Evolutionary conservation across 2,329 filamentous ascomycete species (phyloP).

Genomic region (Aureobasidium subglaciale): DNA sequence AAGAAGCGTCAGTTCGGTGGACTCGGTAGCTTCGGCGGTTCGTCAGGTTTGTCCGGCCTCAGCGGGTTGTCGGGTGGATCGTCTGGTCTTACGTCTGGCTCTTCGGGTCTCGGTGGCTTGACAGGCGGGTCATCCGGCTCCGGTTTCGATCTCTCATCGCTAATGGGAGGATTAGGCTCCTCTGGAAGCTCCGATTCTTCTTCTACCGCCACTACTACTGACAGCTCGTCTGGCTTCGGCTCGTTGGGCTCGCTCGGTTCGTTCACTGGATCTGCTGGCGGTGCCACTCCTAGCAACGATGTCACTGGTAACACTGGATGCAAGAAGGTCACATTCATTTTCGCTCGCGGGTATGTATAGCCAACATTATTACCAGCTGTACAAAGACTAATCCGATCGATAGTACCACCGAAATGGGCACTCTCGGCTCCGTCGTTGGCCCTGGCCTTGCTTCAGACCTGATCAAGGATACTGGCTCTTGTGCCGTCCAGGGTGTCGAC

Average conservation of each 20-base stretch:
- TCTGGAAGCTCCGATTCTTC: background rate
- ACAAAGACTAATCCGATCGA: background rate
- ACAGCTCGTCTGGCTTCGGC: background rate
- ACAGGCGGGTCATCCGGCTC: background rate
- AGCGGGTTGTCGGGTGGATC: background rate
- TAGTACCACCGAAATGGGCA: conserved; percentile 44
- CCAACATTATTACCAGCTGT: too few species aligned
- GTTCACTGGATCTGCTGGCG: conserved; percentile 13
- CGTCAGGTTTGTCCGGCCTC: background rate
- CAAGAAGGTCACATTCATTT: conserved; percentile 47
- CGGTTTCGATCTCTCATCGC: background rate
- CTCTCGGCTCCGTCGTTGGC: conserved; percentile 45
- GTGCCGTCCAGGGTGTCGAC: conserved; percentile 23
- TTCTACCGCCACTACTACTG: background rate
- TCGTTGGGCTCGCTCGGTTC: conserved; percentile 9
- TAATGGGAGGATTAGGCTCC: conserved; percentile 1
- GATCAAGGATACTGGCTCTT: conserved; percentile 16
- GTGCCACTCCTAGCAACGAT: conserved; percentile 16
- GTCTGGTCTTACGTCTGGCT: background rate
- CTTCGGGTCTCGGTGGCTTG: background rate
- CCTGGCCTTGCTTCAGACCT: conserved; percentile 20
- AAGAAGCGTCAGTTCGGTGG: background rate
- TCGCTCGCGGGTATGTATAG: conserved; percentile 42
- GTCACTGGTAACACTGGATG: conserved; percentile 25
- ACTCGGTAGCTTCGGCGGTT: background rate